Evolutionary conservation across 2,329 filamentous ascomycete genomes (phyloP), one percentile per base, ranked within the genome.

Genomic region (Colletotrichum camelliae): DNA sequence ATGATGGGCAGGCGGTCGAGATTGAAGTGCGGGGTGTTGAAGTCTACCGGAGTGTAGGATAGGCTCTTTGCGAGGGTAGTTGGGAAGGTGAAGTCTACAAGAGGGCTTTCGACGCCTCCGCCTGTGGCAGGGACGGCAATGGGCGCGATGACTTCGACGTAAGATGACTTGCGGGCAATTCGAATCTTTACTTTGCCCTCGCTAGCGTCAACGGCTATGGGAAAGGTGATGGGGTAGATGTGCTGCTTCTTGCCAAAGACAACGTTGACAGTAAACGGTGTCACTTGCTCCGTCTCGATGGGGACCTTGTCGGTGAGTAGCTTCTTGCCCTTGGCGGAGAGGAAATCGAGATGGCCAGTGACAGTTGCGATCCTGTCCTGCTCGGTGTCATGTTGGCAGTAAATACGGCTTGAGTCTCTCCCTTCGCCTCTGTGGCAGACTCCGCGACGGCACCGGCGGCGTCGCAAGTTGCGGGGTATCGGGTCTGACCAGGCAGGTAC

Each of bases 1-100:
- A 89, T 77, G 31, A 87, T 84, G 0, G 88, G 86, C 2, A 89
- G 82, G 4, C 72, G 81, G 72, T 88, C 85, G n/a, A 90, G 83
- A 72, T 86, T 88, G 21, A 89, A 35, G 71, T 87, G 83, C 0
- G 85, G 82, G 16, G 83, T 80, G 75, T 86, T 88, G 29, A 87
- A 76, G 1, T 83, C 79, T 4, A 81, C 80, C 0, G 88, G 88
- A 2, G 84, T 55, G 2, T 79, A 74, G 5, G 78, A 66, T 1
- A 77, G 64, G 7, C 80, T 72, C 6, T 75, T 31, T 15, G 78
- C 77, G 4, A 87, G 78, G 4, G 72, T 73, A 1, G 81, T 79
- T 0, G 87, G 87, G 61, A 83, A 87, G 9, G 88, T 77, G 67
- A 85, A 86, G 29, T 83, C 79, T 4, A 82, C 76, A 7, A 85